Evolutionary conservation across 306 rosid genomes (phyloP), one percentile per base, ranked within the genome.

Genomic region (Prunus armeniaca): DNA sequence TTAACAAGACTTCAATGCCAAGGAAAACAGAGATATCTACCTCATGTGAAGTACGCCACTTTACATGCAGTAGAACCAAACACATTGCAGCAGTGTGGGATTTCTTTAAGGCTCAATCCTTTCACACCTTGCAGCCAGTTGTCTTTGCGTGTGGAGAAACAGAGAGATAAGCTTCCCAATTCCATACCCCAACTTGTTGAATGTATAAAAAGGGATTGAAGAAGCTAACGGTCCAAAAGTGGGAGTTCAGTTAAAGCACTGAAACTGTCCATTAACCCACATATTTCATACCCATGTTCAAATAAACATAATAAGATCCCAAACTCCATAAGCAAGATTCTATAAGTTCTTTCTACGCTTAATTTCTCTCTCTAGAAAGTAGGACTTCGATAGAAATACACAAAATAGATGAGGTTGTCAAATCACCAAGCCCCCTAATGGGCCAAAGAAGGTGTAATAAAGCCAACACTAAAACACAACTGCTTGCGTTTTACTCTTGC

Each of bases 11-110:
- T 51, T 34, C 56, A 60, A 12, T 71, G 79, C 18, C 76, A 58
- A 66, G 75, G 76, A 77, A 56, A 77, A 63, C 81, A 60, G 20
- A 83, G 84, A 83, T 78, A 70, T 78, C 97, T 92, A 92, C 96
- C 96, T 92, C 83, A 75, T 74, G 64, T 74, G 91, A 87, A 82
- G 92, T 82, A 78, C 84, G 85, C 87, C 77, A 82, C 85, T 84
- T 79, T 75, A 56, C 77, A 69, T 27, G 78, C 75, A 65, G 81
- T 83, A 20, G 54, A 81, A 83, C 78, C 88, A 85, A 76, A 76
- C 65, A 67, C 86, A 81, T 82, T 67, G 83, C 87, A 82, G 86
- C 81, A 57, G 84, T 82, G 80, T 77, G 83, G 79, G 82, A 86
- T 80, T 61, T 79, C 90, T 77, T 77, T 83, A 84, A 83, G 80